Evolutionary conservation across 148 eudicot genomes (phyloP), one percentile per base, ranked within the genome.

Genomic region (Oxyria digyna): DNA sequence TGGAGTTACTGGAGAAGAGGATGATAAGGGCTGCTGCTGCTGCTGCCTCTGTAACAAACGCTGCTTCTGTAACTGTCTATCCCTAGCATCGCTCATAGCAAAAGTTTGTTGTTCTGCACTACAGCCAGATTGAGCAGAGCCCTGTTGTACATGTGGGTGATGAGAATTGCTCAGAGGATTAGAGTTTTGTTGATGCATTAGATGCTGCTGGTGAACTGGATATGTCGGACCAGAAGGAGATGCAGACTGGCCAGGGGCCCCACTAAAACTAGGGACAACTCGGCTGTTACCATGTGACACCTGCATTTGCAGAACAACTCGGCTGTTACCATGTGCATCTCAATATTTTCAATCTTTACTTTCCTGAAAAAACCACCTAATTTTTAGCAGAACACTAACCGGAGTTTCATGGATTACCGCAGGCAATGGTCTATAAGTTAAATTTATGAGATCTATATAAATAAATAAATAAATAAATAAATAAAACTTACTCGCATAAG

Each of bases 71-170:
- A 83, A 64, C 71, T 87, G 91, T 73, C 84, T 79, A 62, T 93
- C 91, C 81, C 88, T 93, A 24, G 87, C 87, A 68, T 83, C 27
- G 57, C 82, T 91, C 20, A 84, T n/a, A 23, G 62, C 78, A 75
- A 75, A 80, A 40, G 90, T 84, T 84, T 87, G 90, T 29, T 87
- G 86, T 69, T 87, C 95, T 8, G 83, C 50, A 67, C 78, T 80
- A n/a, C n/a, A n/a, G 32, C 74, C 49, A 23, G 78, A 41, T 43
- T 81, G 89, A 74, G 79, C 81, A n/a, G 87, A 70, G 42, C 84
- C 84, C n/a, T n/a, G n/a, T 70, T 79, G 83, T 42, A 85, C 75
- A 73, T 80, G 89, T 1, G 81, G 81, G 80, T 87, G 85, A 69
- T 72, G 89, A 67, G 81, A 79, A 80, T 67, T 72, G 72, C 71